Evolutionary conservation across 176 grass and related monocot species (phyloP), one percentile per base, ranked within the genome.

Genomic region (Hordeum marinum): DNA sequence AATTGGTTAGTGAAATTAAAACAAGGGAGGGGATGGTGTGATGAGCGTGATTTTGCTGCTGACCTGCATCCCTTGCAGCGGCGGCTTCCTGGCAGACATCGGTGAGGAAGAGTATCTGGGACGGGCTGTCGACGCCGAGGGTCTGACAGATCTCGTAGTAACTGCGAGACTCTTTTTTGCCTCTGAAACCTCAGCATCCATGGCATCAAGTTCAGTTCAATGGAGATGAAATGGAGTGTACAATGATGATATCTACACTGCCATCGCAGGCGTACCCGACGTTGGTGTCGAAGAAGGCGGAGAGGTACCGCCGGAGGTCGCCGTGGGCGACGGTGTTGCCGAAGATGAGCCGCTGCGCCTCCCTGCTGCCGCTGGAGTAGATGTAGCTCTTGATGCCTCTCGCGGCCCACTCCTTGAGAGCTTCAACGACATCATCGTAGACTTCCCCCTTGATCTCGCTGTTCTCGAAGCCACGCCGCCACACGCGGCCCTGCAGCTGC

Each of bases 301-400:
- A 98, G 6, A 98, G 59, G 85, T 93, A 83, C 9, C 84, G 81
- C 41, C 96, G 90, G 43, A 95, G 85, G 72, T 98, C 95, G 10
- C 92, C 95, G 35, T 93, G 84, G 13, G 83, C 42, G 32, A 89
- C 21, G 32, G 95, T 98, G 82, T 95, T 93, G 7, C 92, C 91
- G 70, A 98, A 98, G 52, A 98, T 90, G 26, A 98, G 95, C 52
- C 95, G 92, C 72, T 98, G 95, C n/a, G 95, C 95, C 85, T 98
- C 95, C 84, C 92, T 93, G 76, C 92, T 98, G 40, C 95, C 95
- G 65, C 95, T 98, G 41, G 95, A 98, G 78, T 98, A 98, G 55
- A 93, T 92, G 80, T 98, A 98, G n/a, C 89, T 85, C 93, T 91
- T 97, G 65, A 92, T 81, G 62, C 92, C 92, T 68, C 8, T 67